phyloP scores from a whole-genome alignment of 2,329 filamentous ascomycete genomes.

The Cercospora sp. region DNA sequence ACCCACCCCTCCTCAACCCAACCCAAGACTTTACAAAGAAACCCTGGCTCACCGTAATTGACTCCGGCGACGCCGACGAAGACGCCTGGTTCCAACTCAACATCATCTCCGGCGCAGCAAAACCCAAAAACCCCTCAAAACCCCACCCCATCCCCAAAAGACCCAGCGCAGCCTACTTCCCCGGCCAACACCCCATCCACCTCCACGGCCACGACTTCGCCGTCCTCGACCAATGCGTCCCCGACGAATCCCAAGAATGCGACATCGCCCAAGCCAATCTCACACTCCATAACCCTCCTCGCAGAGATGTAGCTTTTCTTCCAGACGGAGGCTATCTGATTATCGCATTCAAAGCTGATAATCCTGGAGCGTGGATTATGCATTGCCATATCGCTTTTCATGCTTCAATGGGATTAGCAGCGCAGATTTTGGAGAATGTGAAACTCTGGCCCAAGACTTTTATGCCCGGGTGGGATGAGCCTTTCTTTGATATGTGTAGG shows the following conservation, averaged over 20 bases:
- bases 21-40: constrained; percentile 40
- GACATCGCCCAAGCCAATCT: constrained; percentile 32
- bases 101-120: constrained; percentile 45
- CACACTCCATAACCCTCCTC: constrained; percentile 46
- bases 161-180: constrained; percentile 22
- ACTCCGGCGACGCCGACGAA: constrained; percentile 42
- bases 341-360: constrained; percentile 54
- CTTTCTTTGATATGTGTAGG: not conserved
- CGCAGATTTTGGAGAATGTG: constrained; percentile 30
- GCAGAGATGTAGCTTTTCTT: constrained; percentile 53
- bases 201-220: constrained; percentile 43
- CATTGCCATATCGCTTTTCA: constrained; percentile 64
- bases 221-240: constrained; percentile 32
- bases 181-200: constrained; percentile 45
- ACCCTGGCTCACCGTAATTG: constrained; percentile 39
- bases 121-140: not conserved
- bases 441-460: constrained; percentile 2
- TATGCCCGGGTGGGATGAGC: not conserved
- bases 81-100: constrained; percentile 44
- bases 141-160: not conserved
- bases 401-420: constrained; percentile 41
- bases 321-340: constrained; percentile 49
- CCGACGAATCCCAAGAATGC: constrained; percentile 32
- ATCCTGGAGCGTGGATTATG: constrained; percentile 48
- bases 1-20: constrained; percentile 40